Base-by-base conservation (phyloP, 192 early-diverging fungal species). In the Nowakowskiella sp. region DNA sequence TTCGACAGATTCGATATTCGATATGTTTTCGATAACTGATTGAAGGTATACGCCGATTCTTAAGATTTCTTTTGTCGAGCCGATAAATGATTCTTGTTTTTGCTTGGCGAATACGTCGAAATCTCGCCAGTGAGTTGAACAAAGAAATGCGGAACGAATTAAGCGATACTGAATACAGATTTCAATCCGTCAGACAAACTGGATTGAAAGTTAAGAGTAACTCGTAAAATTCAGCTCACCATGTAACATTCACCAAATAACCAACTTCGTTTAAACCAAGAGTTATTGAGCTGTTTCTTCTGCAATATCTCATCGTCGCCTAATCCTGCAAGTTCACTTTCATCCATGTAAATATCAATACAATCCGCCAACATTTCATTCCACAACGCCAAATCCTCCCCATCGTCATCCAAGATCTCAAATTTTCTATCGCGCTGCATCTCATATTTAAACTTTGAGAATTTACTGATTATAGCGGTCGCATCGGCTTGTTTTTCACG, bases 211-310 rank as follows among this genome's bases (percentile, higher is more conserved):
- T 57, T 26, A 84, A 74, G 23, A 67, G 77, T 39, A 70, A 45
- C 32, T 57, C 67, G 7, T 56, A 34, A 42, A 53, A 91, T 65
- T 28, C 82, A 72, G 21, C 86, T 72, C 58, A 90, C 90, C 65
- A 95, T 71, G 55, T 86, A 89, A 57, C 89, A 85, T 64, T 95
- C 92, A 51, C 76, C 71, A 46, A 88, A 83, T 3, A 95, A 71
- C 81, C 90, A 95, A 4, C 89, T 71, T 3, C 80, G 71, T 9
- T 72, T 65, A 66, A 79, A 87, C 88, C 89, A 92, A 3, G 85
- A 83, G n/a, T n/a, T n/a, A n/a, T n/a, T n/a, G n/a, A n/a, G n/a
- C n/a, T n/a, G n/a, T n/a, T 6, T 59, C 65, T 5, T 44, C 49
- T 8, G 67, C 33, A 42, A 85, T 86, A 26, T 39, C 36, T 39